Percentiles rank a stretch among this genome's conserved stretches.
phyloP scores from a whole-genome alignment of 2,329 filamentous ascomycete genomes.

The Penicillium olsonii region DNA sequence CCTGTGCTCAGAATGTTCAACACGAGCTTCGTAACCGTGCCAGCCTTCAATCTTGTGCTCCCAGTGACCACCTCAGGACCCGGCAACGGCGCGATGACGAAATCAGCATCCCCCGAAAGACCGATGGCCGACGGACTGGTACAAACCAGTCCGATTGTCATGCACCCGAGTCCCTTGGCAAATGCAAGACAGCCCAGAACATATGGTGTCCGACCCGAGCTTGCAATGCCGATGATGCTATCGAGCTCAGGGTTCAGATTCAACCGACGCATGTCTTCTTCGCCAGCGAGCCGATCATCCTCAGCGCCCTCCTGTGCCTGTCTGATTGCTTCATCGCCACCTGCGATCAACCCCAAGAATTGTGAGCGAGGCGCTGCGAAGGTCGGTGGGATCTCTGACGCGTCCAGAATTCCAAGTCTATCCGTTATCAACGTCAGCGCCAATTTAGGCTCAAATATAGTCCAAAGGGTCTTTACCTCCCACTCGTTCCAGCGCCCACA shows the following conservation, averaged over 20 bases:
- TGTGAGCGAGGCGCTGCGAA: conserved; percentile 43
- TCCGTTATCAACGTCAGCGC: background rate
- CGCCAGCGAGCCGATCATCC: conserved; percentile 36
- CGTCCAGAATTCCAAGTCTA: conserved; percentile 45
- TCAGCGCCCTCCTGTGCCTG: conserved; percentile 47
- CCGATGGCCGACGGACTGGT: conserved; percentile 37
- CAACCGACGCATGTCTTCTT: conserved; percentile 32
- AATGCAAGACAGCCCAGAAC: conserved; percentile 42
- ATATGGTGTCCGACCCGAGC: conserved; percentile 47
- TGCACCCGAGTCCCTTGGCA: conserved; percentile 37
- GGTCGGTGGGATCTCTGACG: conserved; percentile 47
- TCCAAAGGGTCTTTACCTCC: conserved; percentile 32
- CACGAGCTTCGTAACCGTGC: conserved; percentile 49
- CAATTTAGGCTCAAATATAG: background rate
- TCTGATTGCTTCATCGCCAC: conserved; percentile 45
- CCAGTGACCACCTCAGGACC: conserved; percentile 50
- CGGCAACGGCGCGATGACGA: conserved; percentile 42
- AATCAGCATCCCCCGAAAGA: conserved; percentile 28
- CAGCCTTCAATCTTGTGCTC: conserved; percentile 50
- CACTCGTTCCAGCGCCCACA: conserved; percentile 49
- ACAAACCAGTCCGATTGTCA: conserved; percentile 44
- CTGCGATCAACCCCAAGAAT: conserved; percentile 46
- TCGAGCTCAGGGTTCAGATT: conserved; percentile 34
- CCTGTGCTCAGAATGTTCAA: conserved; percentile 50
- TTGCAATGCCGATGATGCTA: conserved; percentile 46